Conservation (phyloP, 2,329 filamentous ascomycete genomes). For the Trichoderma sp. region DNA sequence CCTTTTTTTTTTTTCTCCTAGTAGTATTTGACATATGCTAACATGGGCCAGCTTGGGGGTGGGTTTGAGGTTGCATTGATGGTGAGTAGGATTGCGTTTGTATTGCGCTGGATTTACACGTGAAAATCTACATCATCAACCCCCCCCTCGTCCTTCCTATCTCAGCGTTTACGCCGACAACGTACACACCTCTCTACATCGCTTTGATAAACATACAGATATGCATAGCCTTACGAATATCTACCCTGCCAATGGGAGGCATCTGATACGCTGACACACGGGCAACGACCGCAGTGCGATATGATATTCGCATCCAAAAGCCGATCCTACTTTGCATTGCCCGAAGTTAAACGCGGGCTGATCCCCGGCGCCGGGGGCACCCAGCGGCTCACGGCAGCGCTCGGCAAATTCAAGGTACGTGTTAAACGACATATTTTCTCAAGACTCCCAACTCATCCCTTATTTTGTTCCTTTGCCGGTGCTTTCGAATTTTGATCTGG, state of each 20-base stretch:
- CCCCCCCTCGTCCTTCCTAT: neutral
- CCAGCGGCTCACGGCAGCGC: slow-evolving; percentile 38
- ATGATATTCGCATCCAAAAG: slow-evolving; percentile 37
- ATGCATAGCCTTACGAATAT: neutral
- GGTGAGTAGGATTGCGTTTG: slow-evolving; percentile 30
- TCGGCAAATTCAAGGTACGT: slow-evolving; percentile 41
- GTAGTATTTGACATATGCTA: slow-evolving; percentile 14
- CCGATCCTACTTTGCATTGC: slow-evolving; percentile 37
- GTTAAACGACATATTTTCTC: neutral
- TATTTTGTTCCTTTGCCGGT: neutral
- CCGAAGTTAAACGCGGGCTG: slow-evolving; percentile 40
- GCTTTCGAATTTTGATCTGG: neutral
- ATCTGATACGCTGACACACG: neutral
- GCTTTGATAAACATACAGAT: slow-evolving; percentile 11
- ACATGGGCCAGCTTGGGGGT: slow-evolving; percentile 41
- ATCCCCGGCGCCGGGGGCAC: slow-evolving; percentile 42
- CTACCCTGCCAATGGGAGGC: neutral
- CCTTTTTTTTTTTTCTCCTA: neutral
- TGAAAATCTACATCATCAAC: slow-evolving; percentile 3
- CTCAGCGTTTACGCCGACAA: neutral
- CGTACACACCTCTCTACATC: neutral
- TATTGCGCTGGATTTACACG: neutral
- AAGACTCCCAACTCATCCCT: neutral
- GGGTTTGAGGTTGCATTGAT: slow-evolving; percentile 50
- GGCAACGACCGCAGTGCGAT: slow-evolving; percentile 32